Conservation (phyloP, 768 basidiomycete genomes). For the Phlebiopsis gigantea region DNA sequence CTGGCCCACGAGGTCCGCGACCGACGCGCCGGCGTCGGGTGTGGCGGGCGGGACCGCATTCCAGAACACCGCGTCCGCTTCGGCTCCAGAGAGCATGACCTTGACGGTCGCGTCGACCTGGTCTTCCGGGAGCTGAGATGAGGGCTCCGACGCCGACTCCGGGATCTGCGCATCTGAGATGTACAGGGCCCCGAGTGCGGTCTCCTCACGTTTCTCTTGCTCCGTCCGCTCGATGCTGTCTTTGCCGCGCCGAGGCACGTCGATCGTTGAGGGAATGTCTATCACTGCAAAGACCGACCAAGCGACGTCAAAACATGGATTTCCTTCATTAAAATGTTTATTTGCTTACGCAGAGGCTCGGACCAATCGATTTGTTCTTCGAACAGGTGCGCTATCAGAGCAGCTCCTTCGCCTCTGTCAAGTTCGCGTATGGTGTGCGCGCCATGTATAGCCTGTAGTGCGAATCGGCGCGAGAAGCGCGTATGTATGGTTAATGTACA, state of each 20-base stretch:
- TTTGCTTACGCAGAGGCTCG: constrained; percentile 70
- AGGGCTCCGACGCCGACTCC: constrained; percentile 70
- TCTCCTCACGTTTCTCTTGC: constrained; percentile 78
- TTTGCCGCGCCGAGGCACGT: constrained; percentile 51
- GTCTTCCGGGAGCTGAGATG: constrained; percentile 55
- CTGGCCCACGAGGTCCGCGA: constrained; percentile 66
- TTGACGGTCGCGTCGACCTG: constrained; percentile 59
- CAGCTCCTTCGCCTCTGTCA: constrained; percentile 84
- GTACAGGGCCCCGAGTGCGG: constrained; percentile 71
- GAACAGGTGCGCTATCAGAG: constrained; percentile 75
- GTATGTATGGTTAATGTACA: constrained; percentile 45
- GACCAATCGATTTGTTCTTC: constrained; percentile 86
- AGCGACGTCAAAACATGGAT: constrained; percentile 15
- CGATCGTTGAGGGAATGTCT: constrained; percentile 56
- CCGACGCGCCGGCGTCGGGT: constrained; percentile 36
- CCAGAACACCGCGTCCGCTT: constrained; percentile 67
- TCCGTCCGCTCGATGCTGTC: constrained; percentile 61
- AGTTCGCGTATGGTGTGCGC: constrained; percentile 75
- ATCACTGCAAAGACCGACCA: constrained; percentile 41
- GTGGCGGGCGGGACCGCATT: constrained; percentile 21
- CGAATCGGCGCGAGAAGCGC: constrained; percentile 25
- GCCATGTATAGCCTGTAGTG: constrained; percentile 64
- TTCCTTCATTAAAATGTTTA: constrained; percentile 6
- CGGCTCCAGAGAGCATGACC: constrained; percentile 65
- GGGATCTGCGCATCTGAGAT: constrained; percentile 68